Percentiles rank a stretch among this genome's conserved stretches.
Evolutionary conservation across 2,329 filamentous ascomycete genomes (phyloP).

Genomic region (Hansfordia pulvinata): DNA sequence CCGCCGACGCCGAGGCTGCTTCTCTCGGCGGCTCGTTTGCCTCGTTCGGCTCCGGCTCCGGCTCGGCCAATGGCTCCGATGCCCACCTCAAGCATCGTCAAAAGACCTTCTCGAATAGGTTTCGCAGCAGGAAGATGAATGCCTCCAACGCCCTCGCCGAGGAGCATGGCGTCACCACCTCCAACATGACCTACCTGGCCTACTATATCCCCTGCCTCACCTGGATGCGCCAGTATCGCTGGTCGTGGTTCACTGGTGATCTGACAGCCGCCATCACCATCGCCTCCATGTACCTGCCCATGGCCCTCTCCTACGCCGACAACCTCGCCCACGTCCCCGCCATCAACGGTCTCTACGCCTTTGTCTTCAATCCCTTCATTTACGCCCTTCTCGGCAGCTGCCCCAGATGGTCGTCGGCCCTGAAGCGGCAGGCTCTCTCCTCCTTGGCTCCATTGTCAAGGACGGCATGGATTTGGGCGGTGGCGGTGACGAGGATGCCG

Average conservation of each 20-base stretch:
- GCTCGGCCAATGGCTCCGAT: constrained; percentile 20
- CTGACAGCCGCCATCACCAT: constrained; percentile 83
- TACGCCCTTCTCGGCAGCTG: constrained; percentile 88
- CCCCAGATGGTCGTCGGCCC: constrained; percentile 91
- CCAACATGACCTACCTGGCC: constrained; percentile 68
- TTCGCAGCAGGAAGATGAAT: constrained; percentile 54
- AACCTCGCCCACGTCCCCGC: constrained; percentile 89
- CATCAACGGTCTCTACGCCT: constrained; percentile 87
- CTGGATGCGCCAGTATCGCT: constrained; percentile 81
- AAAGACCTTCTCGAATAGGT: constrained; percentile 32
- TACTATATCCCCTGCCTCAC: constrained; percentile 89
- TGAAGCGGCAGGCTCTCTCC: constrained; percentile 82
- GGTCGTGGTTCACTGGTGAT: constrained; percentile 73
- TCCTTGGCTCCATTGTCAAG: constrained; percentile 79
- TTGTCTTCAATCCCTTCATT: constrained; percentile 81
- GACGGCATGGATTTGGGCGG: constrained; percentile 57
- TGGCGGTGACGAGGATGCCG: constrained; percentile 48
- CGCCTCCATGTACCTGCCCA: constrained; percentile 96
- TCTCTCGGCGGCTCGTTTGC: constrained; percentile 19
- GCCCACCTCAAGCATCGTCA: too few species aligned
- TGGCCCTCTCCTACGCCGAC: constrained; percentile 84
- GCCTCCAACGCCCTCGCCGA: constrained; percentile 60
- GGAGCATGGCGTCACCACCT: constrained; percentile 60
- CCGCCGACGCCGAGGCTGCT: constrained; percentile 12
- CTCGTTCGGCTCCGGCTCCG: constrained; percentile 21